A percentile compares a stretch with the other conserved stretches of the same genome.
Conservation (phyloP, 345 rosid genomes). For the Odontarrhena argentea region DNA sequence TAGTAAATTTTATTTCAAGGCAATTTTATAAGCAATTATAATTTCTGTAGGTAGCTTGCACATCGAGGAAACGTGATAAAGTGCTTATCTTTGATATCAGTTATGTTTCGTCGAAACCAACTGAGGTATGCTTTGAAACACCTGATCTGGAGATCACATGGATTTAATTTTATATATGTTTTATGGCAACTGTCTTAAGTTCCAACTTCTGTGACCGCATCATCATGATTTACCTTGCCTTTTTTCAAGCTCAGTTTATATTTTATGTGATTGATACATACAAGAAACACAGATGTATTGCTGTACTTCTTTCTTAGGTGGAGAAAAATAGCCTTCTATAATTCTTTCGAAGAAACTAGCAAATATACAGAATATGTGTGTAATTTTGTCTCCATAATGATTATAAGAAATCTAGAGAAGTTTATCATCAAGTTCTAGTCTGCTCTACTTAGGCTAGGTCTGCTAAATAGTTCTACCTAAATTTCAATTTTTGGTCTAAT, state of each 20-base stretch:
- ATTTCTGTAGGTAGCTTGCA: constrained; percentile 68
- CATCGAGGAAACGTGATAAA: constrained; percentile 60
- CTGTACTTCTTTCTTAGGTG: constrained; percentile 12
- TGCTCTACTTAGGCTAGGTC: constrained; percentile 13
- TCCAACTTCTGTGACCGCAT: constrained; percentile 10
- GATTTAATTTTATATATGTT: not conserved
- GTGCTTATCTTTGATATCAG: constrained; percentile 76
- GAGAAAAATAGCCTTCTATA: not conserved
- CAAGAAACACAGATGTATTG: constrained; percentile 2
- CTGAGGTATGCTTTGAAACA: constrained; percentile 54
- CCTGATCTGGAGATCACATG: constrained; percentile 5
- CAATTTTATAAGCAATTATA: not conserved
- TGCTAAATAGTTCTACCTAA: constrained; percentile 22
- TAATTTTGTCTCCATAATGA: constrained; percentile 4
- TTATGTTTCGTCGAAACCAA: constrained; percentile 72
- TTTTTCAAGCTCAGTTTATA: constrained; percentile 18
- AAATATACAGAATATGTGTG: not conserved
- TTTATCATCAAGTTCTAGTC: constrained; percentile 6
- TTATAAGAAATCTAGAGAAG: constrained; percentile 7
- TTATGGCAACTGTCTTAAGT: constrained; percentile 8
- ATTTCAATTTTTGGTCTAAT: constrained; percentile 21
- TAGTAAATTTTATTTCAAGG: not conserved
- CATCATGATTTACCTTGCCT: not conserved
- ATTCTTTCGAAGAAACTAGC: not conserved
- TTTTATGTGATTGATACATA: not conserved